Evolutionary conservation across 257 asterid species (phyloP).

Genomic region (Primulina eburnea): DNA sequence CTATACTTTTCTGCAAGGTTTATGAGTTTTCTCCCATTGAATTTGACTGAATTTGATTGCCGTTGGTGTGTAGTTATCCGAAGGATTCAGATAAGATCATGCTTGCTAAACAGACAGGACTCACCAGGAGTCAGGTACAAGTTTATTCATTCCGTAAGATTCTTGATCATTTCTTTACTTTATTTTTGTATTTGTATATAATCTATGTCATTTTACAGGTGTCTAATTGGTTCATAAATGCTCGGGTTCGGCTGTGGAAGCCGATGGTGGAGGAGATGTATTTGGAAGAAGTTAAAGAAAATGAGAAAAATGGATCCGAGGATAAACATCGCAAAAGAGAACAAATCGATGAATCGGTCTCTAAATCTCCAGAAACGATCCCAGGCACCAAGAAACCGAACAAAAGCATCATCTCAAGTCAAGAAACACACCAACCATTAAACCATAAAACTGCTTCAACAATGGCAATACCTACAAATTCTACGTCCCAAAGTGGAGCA

Average conservation of each 20-base stretch:
- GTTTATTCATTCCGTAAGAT: background rate
- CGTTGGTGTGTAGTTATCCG: constrained; percentile 57
- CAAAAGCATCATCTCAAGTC: constrained; percentile 34
- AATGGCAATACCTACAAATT: constrained; percentile 32
- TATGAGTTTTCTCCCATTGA: background rate
- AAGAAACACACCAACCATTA: constrained; percentile 22
- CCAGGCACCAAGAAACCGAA: constrained; percentile 40
- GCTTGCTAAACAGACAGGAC: constrained; percentile 98
- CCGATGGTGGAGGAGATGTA: constrained; percentile 99
- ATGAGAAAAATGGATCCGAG: constrained; percentile 59
- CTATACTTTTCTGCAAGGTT: background rate
- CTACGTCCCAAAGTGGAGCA: constrained; percentile 44
- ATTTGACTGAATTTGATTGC: constrained; percentile 4
- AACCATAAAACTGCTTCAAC: constrained; percentile 28
- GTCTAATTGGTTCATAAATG: constrained; percentile 97
- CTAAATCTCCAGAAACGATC: constrained; percentile 44
- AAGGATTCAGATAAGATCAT: constrained; percentile 93
- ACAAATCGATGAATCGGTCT: constrained; percentile 49
- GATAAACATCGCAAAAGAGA: constrained; percentile 47
- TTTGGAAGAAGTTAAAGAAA: constrained; percentile 80
- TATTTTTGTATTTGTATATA: background rate
- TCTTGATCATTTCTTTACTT: background rate
- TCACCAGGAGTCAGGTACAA: constrained; percentile 89
- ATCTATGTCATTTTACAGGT: constrained; percentile 44
- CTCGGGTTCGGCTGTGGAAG: constrained; percentile 96